Conservation (phyloP, 1,284 basidiomycete genomes). For the Cystobasidiaceae sp. region DNA sequence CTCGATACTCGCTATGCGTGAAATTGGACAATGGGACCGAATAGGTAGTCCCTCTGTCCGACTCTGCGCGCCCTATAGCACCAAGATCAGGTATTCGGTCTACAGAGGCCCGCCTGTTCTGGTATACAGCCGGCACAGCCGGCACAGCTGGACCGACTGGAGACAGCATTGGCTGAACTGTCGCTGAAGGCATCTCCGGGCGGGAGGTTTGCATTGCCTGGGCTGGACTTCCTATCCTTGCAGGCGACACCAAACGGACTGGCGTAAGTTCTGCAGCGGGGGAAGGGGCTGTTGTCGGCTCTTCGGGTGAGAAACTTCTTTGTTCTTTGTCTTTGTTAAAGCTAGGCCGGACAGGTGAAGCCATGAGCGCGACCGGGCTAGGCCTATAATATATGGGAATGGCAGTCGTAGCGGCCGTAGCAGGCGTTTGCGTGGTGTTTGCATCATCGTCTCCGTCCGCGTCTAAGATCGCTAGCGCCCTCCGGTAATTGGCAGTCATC, state of each 20-base stretch:
- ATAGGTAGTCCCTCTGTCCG: conserved; percentile 17
- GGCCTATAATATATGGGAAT: conserved; percentile 22
- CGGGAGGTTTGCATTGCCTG: neutral
- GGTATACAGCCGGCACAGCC: neutral
- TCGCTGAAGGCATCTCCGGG: neutral
- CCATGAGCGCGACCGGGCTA: neutral
- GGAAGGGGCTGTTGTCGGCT: neutral
- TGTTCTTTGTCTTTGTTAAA: neutral
- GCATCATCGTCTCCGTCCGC: neutral
- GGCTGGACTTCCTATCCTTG: neutral
- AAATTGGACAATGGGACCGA: conserved; percentile 26
- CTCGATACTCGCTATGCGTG: conserved; percentile 15
- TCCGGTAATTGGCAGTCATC: conserved; percentile 9
- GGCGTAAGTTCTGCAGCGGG: too few relatives aligned
- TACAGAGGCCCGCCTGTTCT: neutral
- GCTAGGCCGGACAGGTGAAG: neutral
- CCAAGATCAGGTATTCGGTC: neutral
- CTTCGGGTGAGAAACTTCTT: neutral
- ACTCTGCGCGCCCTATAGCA: conserved; percentile 5
- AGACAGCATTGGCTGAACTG: neutral
- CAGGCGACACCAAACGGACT: too few relatives aligned
- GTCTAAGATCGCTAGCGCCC: conserved; percentile 15
- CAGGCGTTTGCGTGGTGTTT: neutral
- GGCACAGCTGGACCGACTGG: neutral
- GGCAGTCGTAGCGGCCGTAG: too few relatives aligned